These are phyloP conservation scores for Austroboletus eburneus DNA, from an alignment of 768 basidiomycete species.

Conservation along the genomic window DNA sequence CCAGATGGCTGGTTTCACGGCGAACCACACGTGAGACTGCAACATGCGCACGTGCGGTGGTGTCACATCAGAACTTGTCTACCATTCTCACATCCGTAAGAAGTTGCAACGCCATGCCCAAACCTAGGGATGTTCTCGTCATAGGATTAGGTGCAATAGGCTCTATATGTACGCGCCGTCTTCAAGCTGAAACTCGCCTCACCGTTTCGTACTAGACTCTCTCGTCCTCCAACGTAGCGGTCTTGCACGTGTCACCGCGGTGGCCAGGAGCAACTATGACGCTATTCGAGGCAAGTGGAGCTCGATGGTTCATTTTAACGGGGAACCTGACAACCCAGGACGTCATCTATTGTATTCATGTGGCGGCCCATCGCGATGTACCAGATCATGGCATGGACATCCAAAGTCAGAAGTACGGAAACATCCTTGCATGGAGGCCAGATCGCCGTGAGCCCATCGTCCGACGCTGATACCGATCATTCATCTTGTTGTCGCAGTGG, in stretches of 20 bases:
- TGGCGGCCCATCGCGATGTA: too few species aligned
- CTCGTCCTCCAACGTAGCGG: constrained; percentile 54
- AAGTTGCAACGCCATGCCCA: constrained; percentile 8
- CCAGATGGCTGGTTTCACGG: too few species aligned
- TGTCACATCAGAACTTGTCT: too few species aligned
- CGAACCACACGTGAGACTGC: too few species aligned
- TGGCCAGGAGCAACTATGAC: constrained; percentile 69
- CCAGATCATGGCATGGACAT: constrained; percentile 53
- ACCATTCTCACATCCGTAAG: too few species aligned
- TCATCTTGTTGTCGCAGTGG: constrained; percentile 41
- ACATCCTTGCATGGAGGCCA: constrained; percentile 56
- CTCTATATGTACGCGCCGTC: constrained; percentile 45
- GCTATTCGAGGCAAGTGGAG: constrained; percentile 41
- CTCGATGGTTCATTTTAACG: not conserved
- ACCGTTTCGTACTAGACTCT: constrained; percentile 39
- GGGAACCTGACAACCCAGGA: not conserved
- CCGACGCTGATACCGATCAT: constrained; percentile 16
- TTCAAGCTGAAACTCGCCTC: not conserved
- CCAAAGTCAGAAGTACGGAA: constrained; percentile 56
- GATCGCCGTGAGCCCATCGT: constrained; percentile 44
- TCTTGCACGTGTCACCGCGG: constrained; percentile 60
- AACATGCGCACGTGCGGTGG: too few species aligned
- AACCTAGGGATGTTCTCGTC: constrained; percentile 47
- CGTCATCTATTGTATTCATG: too few species aligned
- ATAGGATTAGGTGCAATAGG: constrained; percentile 69